These are phyloP conservation scores for Sporobolus alterniflorus DNA, from an alignment of 202 grass and related monocot genomes.

Conservation along the genomic window DNA sequence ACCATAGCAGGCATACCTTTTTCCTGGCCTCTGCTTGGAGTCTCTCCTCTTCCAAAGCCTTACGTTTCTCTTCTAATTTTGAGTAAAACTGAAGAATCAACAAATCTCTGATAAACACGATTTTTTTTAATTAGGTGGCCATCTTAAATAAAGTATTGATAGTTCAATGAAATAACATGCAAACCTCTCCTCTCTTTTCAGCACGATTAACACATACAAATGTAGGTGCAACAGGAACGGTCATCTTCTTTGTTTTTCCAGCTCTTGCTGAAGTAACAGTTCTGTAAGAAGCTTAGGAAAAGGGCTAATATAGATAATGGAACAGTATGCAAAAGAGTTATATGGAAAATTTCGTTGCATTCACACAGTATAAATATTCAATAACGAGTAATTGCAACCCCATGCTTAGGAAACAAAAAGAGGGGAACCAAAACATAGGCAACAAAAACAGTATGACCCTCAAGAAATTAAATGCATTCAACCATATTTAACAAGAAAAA, in stretches of 20 bases:
- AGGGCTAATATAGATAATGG: no score
- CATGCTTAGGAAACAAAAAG: background rate
- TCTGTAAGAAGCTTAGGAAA: constrained; percentile 54
- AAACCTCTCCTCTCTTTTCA: constrained; percentile 90
- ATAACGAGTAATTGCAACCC: background rate
- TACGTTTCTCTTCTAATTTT: constrained; percentile 96
- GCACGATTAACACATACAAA: constrained; percentile 83
- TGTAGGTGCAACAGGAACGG: constrained; percentile 63
- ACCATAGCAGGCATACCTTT: constrained; percentile 48
- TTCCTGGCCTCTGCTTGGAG: constrained; percentile 80
- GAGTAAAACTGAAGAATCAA: constrained; percentile 70
- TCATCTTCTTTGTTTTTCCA: constrained; percentile 71
- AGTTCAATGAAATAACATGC: constrained; percentile 13
- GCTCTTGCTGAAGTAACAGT: constrained; percentile 63
- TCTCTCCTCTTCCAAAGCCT: constrained; percentile 94
- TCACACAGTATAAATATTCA: no score
- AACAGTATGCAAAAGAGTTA: no score
- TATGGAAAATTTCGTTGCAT: no score
- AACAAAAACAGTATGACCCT: background rate
- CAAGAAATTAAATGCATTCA: background rate
- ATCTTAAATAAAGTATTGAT: constrained; percentile 3
- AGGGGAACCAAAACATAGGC: background rate
- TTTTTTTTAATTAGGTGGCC: constrained; percentile 20
- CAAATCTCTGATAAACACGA: constrained; percentile 9
- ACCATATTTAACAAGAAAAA: background rate